Evolutionary conservation across 495 filamentous ascomycete species (phyloP).

Genomic region (Aspergillus cristatus): DNA sequence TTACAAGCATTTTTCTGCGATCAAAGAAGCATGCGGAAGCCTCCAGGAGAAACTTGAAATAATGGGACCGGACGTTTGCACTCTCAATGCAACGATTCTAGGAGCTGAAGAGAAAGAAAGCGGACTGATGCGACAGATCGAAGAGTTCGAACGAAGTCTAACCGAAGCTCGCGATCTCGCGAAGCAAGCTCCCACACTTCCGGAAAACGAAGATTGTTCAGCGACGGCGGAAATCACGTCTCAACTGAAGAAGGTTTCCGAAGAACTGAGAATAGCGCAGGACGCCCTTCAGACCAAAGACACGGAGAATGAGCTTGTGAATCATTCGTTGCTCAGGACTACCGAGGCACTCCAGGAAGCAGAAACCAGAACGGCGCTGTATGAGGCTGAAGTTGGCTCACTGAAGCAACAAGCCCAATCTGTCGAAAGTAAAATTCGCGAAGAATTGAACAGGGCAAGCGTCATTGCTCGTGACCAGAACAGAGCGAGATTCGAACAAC

Average conservation of each 20-base stretch:
- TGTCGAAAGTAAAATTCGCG: constrained; percentile 14
- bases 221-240: constrained; percentile 19
- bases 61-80: constrained; percentile 12
- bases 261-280: constrained; percentile 8
- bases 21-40: constrained; percentile 3
- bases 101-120: constrained; percentile 8
- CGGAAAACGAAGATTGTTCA: constrained; percentile 8
- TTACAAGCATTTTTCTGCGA: constrained; percentile 14
- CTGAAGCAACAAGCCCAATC: constrained; percentile 13
- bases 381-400: constrained; percentile 12
- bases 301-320: constrained; percentile 9
- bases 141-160: constrained; percentile 13
- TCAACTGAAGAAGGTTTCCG: constrained; percentile 12
- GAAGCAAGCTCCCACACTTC: constrained; percentile 6
- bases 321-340: constrained; percentile 11
- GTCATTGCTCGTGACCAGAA: constrained; percentile 11
- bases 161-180: constrained; percentile 12
- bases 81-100: constrained; percentile 11
- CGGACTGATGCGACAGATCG: constrained; percentile 13
- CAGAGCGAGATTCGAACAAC: constrained; percentile 14
- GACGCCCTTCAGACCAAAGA: constrained; percentile 10
- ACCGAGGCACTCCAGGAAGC: constrained; percentile 5
- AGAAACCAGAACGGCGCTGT: constrained; percentile 2
- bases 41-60: constrained; percentile 13
- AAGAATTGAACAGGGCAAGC: constrained; percentile 16